phyloP scores from a whole-genome alignment of 495 filamentous ascomycete species.

The Aspergillus conjunctus region DNA sequence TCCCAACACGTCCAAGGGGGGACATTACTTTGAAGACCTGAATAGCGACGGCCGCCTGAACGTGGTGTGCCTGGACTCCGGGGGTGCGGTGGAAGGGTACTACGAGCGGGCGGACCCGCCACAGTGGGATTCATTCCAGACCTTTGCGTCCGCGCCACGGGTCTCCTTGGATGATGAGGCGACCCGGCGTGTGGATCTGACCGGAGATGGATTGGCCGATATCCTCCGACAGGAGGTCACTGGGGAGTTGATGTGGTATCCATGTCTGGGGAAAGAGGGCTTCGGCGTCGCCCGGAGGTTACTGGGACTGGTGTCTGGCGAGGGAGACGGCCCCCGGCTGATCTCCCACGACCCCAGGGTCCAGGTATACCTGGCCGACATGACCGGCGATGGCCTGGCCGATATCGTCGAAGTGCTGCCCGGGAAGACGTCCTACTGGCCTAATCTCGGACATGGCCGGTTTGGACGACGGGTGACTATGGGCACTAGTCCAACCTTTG shows the following conservation, averaged over 20 bases:
- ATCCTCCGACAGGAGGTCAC: not conserved
- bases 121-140: not conserved
- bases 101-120: not conserved
- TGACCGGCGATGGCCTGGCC: constrained; percentile 10
- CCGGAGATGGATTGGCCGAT: not conserved
- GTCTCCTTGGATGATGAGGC: not conserved
- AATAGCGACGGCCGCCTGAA: not conserved
- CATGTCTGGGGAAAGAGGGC: not conserved
- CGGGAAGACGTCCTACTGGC: not conserved
- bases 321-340: not conserved
- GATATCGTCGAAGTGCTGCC: not conserved
- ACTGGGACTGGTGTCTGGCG: too few species aligned
- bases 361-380: not conserved
- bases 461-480: not conserved
- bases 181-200: not conserved
- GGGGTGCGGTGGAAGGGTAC: not conserved
- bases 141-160: not conserved
- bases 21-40: not conserved
- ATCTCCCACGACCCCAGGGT: too few species aligned
- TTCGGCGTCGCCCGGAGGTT: not conserved
- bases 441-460: constrained; percentile 3
- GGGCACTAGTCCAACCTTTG: not conserved
- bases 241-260: not conserved
- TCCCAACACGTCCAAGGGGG: not conserved
- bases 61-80: not conserved